These are phyloP conservation scores for Mollisiaceae sp. DNA, from an alignment of 2,329 filamentous ascomycete genomes.

Conservation along the genomic window DNA sequence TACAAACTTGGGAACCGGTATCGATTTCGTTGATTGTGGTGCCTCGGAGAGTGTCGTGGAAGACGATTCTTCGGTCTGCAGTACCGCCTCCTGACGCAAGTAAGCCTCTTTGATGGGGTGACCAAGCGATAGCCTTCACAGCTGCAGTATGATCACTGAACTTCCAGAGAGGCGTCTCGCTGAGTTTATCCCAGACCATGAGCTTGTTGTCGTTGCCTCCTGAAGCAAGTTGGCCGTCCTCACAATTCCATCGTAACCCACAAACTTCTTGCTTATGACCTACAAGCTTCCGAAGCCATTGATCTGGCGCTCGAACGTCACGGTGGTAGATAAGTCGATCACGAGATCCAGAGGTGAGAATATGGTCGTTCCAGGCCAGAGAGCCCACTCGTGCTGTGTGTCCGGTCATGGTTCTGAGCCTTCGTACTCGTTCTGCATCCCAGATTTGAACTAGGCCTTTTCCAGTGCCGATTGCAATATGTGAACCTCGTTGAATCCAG, in stretches of 20 bases:
- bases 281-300: constrained; percentile 84
- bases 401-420: constrained; percentile 93
- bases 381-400: constrained; percentile 93
- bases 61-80: constrained; percentile 94
- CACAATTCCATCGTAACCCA: constrained; percentile 94
- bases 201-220: constrained; percentile 99
- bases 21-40: constrained; percentile 85
- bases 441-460: constrained; percentile 97
- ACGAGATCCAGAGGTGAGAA: constrained; percentile 91
- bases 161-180: constrained; percentile 89
- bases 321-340: constrained; percentile 95
- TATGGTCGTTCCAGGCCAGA: constrained; percentile 97
- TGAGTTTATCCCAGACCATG: constrained; percentile 97
- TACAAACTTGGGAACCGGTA: constrained; percentile 98
- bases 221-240: constrained; percentile 92
- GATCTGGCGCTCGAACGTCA: constrained; percentile 90
- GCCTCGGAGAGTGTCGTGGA: constrained; percentile 93
- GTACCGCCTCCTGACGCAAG: constrained; percentile 96
- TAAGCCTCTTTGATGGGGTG: constrained; percentile 90
- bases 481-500: constrained; percentile 97
- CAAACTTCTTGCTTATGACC: constrained; percentile 99
- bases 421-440: constrained; percentile 87
- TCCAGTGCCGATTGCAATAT: constrained; percentile 92
- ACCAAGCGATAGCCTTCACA: constrained; percentile 98
- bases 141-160: constrained; percentile 95